Evolutionary conservation across 2,329 filamentous ascomycete genomes (phyloP).

Genomic region (Magnaporthiopsis rhizophila): DNA sequence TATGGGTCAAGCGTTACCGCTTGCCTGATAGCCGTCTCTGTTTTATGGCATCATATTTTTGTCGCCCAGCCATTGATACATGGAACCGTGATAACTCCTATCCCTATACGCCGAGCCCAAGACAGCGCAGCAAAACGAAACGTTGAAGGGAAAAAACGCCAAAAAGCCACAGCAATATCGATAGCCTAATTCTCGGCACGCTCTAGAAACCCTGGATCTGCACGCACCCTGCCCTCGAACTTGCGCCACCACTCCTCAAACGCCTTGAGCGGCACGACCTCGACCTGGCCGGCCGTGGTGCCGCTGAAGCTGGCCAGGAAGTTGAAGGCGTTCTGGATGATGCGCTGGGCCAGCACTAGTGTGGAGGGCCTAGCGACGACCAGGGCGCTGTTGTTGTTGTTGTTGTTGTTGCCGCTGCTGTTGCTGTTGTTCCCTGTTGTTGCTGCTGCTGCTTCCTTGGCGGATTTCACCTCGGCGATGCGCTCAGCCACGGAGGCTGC

Average conservation of each 20-base stretch:
- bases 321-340: slow-evolving; percentile 96
- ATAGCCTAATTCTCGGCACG: slow-evolving; percentile 27
- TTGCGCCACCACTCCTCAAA: slow-evolving; percentile 98
- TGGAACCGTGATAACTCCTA: too few species aligned
- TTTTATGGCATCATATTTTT: too few species aligned
- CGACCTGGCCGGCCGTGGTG: slow-evolving; percentile 47
- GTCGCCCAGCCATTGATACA: too few species aligned
- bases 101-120: too few species aligned
- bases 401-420: slow-evolving; percentile 38
- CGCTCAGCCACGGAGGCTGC: slow-evolving; percentile 62
- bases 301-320: slow-evolving; percentile 84
- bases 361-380: slow-evolving; percentile 32
- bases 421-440: background rate
- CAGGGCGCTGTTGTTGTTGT: background rate
- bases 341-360: slow-evolving; percentile 76
- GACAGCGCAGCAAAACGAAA: too few species aligned
- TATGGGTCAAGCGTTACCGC: too few species aligned
- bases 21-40: too few species aligned
- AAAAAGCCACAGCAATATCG: background rate
- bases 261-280: slow-evolving; percentile 86
- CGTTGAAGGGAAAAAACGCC: too few species aligned
- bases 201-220: slow-evolving; percentile 85
- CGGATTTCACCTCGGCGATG: slow-evolving; percentile 49
- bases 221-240: slow-evolving; percentile 79
- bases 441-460: slow-evolving; percentile 16